phyloP scores from a whole-genome alignment of 352 stramenopile species.

The Phytophthora meadii region DNA sequence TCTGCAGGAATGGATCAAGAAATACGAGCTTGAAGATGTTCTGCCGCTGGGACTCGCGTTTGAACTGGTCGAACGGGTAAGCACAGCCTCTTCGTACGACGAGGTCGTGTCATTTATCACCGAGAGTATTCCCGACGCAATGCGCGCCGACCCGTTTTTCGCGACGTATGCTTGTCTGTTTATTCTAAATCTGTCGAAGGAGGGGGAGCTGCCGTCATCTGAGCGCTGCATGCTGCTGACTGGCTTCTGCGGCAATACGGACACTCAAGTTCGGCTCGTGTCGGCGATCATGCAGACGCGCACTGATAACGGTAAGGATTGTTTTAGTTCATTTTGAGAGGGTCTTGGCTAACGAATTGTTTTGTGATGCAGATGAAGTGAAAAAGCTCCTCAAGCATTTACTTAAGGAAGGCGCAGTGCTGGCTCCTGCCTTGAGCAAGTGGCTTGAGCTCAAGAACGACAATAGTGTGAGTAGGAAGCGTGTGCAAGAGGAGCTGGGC shows the following conservation, averaged over 20 bases:
- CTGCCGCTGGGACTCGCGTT: conserved; percentile 65
- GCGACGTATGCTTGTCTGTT: conserved; percentile 72
- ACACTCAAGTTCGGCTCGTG: conserved; percentile 70
- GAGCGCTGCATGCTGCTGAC: conserved; percentile 76
- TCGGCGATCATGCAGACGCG: conserved; percentile 76
- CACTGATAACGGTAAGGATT: conserved; percentile 52
- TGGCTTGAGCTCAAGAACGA: conserved; percentile 83
- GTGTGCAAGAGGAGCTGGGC: conserved; percentile 67
- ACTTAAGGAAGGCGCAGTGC: conserved; percentile 65
- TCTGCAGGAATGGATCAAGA: conserved; percentile 75
- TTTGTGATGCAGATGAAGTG: conserved; percentile 52
- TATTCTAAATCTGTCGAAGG: conserved; percentile 60
- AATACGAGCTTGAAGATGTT: conserved; percentile 64
- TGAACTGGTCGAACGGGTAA: conserved; percentile 58
- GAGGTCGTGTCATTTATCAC: conserved; percentile 72
- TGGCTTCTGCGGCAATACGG: conserved; percentile 68
- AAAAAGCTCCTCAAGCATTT: conserved; percentile 77
- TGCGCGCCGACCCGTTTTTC: conserved; percentile 68
- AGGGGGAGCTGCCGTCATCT: conserved; percentile 59
- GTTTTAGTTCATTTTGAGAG: not conserved
- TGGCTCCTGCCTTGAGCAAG: conserved; percentile 58
- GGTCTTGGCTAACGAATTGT: conserved; percentile 16
- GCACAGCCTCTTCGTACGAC: conserved; percentile 47
- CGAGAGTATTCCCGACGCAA: conserved; percentile 49
- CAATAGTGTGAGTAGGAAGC: conserved; percentile 78